A percentile compares a stretch with the other conserved stretches of the same genome.
Conservation (phyloP, 73 alveolate genomes). For the Stentor roeselii region DNA sequence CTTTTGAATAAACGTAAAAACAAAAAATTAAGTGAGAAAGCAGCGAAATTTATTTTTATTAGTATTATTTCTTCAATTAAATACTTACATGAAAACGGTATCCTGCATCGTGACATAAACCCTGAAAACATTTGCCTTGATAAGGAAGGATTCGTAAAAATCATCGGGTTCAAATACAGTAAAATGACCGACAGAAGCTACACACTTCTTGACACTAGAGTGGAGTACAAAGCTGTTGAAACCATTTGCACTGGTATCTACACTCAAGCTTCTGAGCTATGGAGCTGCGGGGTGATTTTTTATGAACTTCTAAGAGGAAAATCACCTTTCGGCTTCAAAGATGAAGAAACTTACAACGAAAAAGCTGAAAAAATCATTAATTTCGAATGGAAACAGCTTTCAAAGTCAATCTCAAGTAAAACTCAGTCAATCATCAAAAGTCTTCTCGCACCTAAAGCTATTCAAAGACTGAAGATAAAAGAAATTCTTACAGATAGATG, state of each 20-base stretch:
- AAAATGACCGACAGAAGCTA: neutral
- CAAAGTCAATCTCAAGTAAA: too few species aligned
- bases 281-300: neutral
- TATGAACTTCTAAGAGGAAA: neutral
- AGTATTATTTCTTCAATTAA: neutral
- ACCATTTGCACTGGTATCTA: neutral
- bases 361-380: neutral
- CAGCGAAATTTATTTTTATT: neutral
- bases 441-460: too few species aligned
- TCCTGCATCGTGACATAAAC: neutral
- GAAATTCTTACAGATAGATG: too few species aligned
- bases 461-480: too few species aligned
- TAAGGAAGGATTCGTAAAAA: neutral
- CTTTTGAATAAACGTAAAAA: neutral
- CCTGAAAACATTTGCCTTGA: neutral
- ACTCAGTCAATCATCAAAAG: too few species aligned
- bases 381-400: too few species aligned
- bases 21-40: neutral
- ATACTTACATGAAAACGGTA: too few species aligned
- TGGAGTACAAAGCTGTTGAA: neutral
- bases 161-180: neutral
- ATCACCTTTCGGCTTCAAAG: neutral
- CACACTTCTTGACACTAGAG: neutral
- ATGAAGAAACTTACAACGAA: neutral
- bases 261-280: neutral